Evolutionary conservation across 2,329 filamentous ascomycete genomes (phyloP).

Genomic region (Sporothrix inflata): DNA sequence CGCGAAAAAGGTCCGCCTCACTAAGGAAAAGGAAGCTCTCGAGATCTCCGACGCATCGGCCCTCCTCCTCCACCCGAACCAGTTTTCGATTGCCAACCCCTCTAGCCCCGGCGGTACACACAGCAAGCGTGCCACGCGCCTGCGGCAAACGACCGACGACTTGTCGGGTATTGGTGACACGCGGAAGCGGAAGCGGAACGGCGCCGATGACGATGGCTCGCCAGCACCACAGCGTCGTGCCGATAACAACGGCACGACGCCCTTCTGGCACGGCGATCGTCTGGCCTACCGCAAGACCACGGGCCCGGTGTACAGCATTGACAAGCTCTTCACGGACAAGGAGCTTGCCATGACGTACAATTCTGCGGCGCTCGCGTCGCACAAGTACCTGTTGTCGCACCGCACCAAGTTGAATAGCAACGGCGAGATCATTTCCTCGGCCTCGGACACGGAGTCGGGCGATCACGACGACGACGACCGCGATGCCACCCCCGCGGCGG

Average conservation of each 20-base stretch:
- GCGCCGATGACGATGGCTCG: constrained; percentile 61
- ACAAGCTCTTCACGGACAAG: constrained; percentile 72
- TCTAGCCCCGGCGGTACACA: constrained; percentile 66
- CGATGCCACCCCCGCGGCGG: constrained; percentile 44
- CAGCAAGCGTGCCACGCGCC: constrained; percentile 64
- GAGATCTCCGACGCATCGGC: constrained; percentile 70
- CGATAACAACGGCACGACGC: constrained; percentile 61
- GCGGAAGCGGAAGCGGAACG: constrained; percentile 66
- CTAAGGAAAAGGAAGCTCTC: constrained; percentile 68
- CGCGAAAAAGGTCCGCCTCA: constrained; percentile 65
- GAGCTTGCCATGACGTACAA: constrained; percentile 70
- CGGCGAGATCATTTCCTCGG: constrained; percentile 54
- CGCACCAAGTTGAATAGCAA: constrained; percentile 54
- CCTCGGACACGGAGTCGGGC: constrained; percentile 58
- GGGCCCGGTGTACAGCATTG: constrained; percentile 65
- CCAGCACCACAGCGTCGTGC: constrained; percentile 61
- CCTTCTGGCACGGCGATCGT: constrained; percentile 66
- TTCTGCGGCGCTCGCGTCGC: constrained; percentile 62
- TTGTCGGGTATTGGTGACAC: constrained; percentile 56
- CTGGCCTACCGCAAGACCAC: constrained; percentile 59
- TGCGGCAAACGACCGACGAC: constrained; percentile 65
- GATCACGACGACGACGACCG: constrained; percentile 56
- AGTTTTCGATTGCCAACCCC: constrained; percentile 68
- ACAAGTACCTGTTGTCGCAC: constrained; percentile 64
- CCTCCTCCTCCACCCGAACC: constrained; percentile 67